phyloP scores from a whole-genome alignment of 345 rosid species.

The Linum tenue region DNA sequence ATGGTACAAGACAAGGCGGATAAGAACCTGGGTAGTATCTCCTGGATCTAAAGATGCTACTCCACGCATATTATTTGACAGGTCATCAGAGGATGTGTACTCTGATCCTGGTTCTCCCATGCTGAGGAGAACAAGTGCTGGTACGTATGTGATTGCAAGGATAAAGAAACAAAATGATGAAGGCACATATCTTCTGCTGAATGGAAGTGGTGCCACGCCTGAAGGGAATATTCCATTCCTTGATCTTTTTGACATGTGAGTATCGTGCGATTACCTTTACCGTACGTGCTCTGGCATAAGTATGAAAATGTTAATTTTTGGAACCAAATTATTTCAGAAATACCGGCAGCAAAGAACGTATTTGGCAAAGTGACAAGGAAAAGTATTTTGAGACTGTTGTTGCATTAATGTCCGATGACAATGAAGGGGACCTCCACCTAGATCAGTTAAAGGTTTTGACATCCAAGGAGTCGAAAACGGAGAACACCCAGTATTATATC shows the following conservation, averaged over 20 bases:
- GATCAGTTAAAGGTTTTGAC: slow-evolving; percentile 71
- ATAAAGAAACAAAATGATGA: slow-evolving; percentile 66
- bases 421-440: slow-evolving; percentile 58
- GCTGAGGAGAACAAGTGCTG: slow-evolving; percentile 71
- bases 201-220: slow-evolving; percentile 94
- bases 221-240: slow-evolving; percentile 96
- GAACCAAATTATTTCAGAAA: slow-evolving; percentile 52
- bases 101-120: slow-evolving; percentile 99
- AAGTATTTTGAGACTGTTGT: slow-evolving; percentile 78
- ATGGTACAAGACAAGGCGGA: slow-evolving; percentile 89
- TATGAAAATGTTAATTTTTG: slow-evolving; percentile 17
- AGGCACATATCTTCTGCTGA: slow-evolving; percentile 57
- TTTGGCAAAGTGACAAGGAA: slow-evolving; percentile 96
- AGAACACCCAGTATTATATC: slow-evolving; percentile 81
- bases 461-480: slow-evolving; percentile 91
- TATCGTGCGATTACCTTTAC: slow-evolving; percentile 10
- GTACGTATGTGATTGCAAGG: slow-evolving; percentile 80
- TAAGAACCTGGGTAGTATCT: slow-evolving; percentile 84
- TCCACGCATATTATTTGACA: slow-evolving; percentile 79
- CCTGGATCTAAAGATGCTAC: slow-evolving; percentile 56
- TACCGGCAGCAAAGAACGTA: slow-evolving; percentile 84
- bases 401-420: slow-evolving; percentile 86
- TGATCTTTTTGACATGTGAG: slow-evolving; percentile 97
- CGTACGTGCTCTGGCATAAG: slow-evolving; percentile 1
- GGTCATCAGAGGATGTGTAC: slow-evolving; percentile 96